Percentiles rank a stretch among this genome's conserved stretches.
Evolutionary conservation across 768 basidiomycete genomes (phyloP).

Genomic region (Scleroderma bovista): DNA sequence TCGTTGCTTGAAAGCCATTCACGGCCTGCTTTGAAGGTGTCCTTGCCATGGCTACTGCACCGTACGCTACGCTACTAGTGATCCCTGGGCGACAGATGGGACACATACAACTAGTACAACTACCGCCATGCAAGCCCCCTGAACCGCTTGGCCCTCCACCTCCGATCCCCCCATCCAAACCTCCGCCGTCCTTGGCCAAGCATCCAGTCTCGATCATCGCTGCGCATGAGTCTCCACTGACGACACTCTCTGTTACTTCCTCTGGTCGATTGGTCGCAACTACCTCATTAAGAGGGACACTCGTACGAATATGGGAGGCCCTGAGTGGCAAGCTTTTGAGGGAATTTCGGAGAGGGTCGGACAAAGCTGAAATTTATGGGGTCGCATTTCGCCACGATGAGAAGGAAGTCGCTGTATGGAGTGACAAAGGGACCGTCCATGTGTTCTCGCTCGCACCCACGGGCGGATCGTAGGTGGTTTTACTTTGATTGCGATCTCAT

Average conservation of each 20-base stretch:
- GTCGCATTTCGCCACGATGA: constrained; percentile 86
- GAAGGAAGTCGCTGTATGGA: constrained; percentile 84
- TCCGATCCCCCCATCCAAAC: constrained; percentile 45
- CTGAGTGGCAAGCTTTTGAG: constrained; percentile 64
- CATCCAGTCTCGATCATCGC: constrained; percentile 76
- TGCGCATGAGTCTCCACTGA: constrained; percentile 76
- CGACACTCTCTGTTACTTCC: constrained; percentile 69
- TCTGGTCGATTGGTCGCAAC: constrained; percentile 81
- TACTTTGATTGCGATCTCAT: constrained; percentile 2
- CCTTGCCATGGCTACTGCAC: constrained; percentile 71
- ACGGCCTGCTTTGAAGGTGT: constrained; percentile 47
- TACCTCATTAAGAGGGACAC: constrained; percentile 75
- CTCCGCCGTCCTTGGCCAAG: constrained; percentile 51
- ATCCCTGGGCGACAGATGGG: constrained; percentile 84
- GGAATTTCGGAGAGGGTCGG: constrained; percentile 81
- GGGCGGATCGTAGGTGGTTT: constrained; percentile 54
- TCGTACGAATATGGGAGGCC: constrained; percentile 85
- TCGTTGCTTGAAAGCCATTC: constrained; percentile 4
- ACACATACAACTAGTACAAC: constrained; percentile 82
- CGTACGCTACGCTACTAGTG: constrained; percentile 75
- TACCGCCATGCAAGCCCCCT: constrained; percentile 72
- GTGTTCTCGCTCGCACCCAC: constrained; percentile 72
- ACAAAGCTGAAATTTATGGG: constrained; percentile 89
- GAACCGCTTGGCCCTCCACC: constrained; percentile 51
- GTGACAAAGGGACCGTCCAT: constrained; percentile 93